A percentile compares a stretch with the other conserved stretches of the same genome.
phyloP scores from a whole-genome alignment of 129 eudicot genomes.

The Glebionis coronaria region DNA sequence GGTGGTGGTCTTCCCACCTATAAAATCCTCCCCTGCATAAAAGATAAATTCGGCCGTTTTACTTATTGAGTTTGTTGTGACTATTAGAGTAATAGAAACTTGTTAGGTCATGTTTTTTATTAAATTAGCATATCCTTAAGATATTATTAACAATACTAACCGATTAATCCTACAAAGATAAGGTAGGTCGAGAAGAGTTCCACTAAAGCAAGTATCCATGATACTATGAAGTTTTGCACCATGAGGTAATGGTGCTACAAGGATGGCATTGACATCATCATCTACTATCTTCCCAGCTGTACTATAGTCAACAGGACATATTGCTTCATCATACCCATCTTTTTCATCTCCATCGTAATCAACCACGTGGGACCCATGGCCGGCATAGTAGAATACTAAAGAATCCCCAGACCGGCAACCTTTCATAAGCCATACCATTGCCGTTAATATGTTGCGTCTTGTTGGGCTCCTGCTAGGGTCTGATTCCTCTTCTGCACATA shows the following conservation, averaged over 20 bases:
- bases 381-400: conserved; percentile 72
- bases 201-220: conserved; percentile 72
- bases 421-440: conserved; percentile 58
- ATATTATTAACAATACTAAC: conserved; percentile 30
- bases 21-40: conserved; percentile 45
- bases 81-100: neutral
- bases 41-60: neutral
- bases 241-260: conserved; percentile 64
- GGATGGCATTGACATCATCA: conserved; percentile 63
- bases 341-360: conserved; percentile 58
- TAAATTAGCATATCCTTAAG: neutral
- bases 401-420: conserved; percentile 75
- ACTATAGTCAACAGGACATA: conserved; percentile 65
- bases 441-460: conserved; percentile 44
- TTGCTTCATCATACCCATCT: conserved; percentile 64
- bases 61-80: neutral
- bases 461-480: conserved; percentile 54
- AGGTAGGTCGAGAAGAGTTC: conserved; percentile 66
- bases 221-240: conserved; percentile 66
- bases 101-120: neutral
- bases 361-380: conserved; percentile 53
- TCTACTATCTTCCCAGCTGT: conserved; percentile 64
- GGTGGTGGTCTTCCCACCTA: conserved; percentile 58
- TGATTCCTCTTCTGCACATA: conserved; percentile 44
- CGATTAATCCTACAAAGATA: conserved; percentile 48